These are phyloP conservation scores for Candida alai DNA, from an alignment of 805 yeast genomes.

Conservation along the genomic window DNA sequence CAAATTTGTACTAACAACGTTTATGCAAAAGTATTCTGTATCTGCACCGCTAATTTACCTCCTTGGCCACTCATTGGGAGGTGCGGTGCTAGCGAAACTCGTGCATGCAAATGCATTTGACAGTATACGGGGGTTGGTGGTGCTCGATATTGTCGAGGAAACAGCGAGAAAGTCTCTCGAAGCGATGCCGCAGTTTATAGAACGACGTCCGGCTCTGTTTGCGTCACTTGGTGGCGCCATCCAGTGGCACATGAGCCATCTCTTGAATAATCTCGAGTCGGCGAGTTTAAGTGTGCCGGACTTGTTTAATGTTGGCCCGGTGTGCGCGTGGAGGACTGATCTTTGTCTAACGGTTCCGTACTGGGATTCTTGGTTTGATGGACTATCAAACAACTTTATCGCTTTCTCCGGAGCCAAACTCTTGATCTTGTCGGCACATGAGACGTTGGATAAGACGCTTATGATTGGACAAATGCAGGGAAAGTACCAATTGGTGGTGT, in stretches of 20 bases:
- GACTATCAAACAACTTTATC: constrained; percentile 53
- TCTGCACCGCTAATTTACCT: constrained; percentile 41
- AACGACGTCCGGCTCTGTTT: constrained; percentile 62
- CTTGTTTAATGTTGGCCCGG: constrained; percentile 33
- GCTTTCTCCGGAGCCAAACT: constrained; percentile 51
- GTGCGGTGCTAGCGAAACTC: constrained; percentile 53
- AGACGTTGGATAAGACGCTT: constrained; percentile 76
- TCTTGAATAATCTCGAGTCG: constrained; percentile 54
- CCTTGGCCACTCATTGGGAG: constrained; percentile 93
- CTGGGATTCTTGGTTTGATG: constrained; percentile 84
- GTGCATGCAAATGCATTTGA: constrained; percentile 43
- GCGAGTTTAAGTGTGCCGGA: constrained; percentile 81
- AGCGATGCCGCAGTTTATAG: constrained; percentile 65
- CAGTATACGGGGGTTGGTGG: constrained; percentile 59
- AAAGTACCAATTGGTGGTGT: constrained; percentile 81
- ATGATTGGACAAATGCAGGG: constrained; percentile 99
- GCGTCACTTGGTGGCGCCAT: constrained; percentile 54
- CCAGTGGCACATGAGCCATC: constrained; percentile 68
- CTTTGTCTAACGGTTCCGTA: constrained; percentile 55
- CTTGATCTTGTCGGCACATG: constrained; percentile 83
- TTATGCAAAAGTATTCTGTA: no score
- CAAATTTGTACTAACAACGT: constrained; percentile 38
- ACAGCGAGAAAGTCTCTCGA: constrained; percentile 71
- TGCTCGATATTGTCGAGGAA: constrained; percentile 93
- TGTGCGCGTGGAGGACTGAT: constrained; percentile 65